Percentiles rank a stretch among this genome's conserved stretches.
Evolutionary conservation across 306 rosid species (phyloP).

Genomic region (Styphnolobium japonicum): DNA sequence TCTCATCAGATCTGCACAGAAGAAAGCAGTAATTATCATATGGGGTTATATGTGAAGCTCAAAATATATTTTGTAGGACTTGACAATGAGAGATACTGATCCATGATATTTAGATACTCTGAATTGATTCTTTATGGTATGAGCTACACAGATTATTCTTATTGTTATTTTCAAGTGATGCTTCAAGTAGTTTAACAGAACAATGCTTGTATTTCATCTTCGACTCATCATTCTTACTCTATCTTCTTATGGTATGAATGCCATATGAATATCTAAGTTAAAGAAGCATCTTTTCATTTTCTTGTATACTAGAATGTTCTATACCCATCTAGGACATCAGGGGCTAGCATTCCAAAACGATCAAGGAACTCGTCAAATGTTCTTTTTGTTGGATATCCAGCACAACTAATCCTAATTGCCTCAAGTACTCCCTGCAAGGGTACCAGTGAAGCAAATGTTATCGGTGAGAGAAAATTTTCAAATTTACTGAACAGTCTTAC

Average conservation of each 20-base stretch:
- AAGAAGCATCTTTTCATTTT: not conserved
- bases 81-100: not conserved
- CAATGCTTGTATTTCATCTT: slow-evolving; percentile 15
- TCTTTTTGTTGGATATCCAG: slow-evolving; percentile 89
- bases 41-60: slow-evolving; percentile 2
- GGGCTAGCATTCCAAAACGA: slow-evolving; percentile 90
- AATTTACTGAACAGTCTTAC: not conserved
- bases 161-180: not conserved
- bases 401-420: slow-evolving; percentile 88
- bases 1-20: slow-evolving; percentile 72
- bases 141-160: not conserved
- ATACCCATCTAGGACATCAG: slow-evolving; percentile 84
- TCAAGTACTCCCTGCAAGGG: slow-evolving; percentile 80
- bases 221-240: slow-evolving; percentile 20
- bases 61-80: slow-evolving; percentile 3
- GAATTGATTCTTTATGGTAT: not conserved
- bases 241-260: not conserved
- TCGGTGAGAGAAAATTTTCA: not conserved
- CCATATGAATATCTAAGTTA: not conserved
- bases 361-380: slow-evolving; percentile 83
- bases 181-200: slow-evolving; percentile 8
- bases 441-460: not conserved
- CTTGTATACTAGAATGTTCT: slow-evolving; percentile 3
- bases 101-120: not conserved
- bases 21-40: slow-evolving; percentile 20